Evolutionary conservation across 441 rosid genomes (phyloP).

Genomic region (Syzygium syzygioides): DNA sequence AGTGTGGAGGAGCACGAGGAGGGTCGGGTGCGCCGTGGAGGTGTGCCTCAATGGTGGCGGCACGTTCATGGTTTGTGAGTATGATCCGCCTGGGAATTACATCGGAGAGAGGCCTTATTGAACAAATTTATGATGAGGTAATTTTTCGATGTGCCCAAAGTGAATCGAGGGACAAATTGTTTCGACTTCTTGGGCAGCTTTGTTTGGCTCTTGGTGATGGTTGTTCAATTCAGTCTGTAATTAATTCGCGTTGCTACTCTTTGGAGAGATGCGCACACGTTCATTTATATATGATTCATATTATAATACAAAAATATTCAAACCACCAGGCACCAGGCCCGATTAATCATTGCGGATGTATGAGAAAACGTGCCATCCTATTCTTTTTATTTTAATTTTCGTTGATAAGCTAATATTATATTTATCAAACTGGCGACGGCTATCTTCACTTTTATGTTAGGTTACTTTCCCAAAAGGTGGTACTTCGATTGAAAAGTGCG

Average conservation of each 20-base stretch:
- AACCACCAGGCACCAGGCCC: not conserved
- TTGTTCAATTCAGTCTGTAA: not conserved
- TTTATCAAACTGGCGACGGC: not conserved
- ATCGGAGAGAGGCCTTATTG: slow-evolving; percentile 80
- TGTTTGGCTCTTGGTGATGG: not conserved
- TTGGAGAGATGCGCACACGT: not conserved
- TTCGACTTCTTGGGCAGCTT: not conserved
- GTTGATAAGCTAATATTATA: not conserved
- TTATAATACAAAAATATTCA: not conserved
- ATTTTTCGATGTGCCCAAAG: not conserved
- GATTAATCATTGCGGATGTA: not conserved
- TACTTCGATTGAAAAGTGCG: not conserved
- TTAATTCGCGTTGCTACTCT: not conserved
- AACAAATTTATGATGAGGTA: not conserved
- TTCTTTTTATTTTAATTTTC: not conserved
- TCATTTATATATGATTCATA: not conserved
- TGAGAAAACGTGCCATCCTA: not conserved
- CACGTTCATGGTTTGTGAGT: slow-evolving; percentile 79
- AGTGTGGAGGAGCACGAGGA: slow-evolving; percentile 46
- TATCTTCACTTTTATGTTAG: not conserved
- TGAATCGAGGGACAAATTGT: not conserved
- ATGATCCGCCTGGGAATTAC: slow-evolving; percentile 92
- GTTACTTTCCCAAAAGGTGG: not conserved
- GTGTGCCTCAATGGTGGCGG: slow-evolving; percentile 42
- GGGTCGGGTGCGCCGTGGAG: slow-evolving; percentile 47